Base-by-base conservation (phyloP, 768 basidiomycete species). In the Pisolithus tinctorius region DNA sequence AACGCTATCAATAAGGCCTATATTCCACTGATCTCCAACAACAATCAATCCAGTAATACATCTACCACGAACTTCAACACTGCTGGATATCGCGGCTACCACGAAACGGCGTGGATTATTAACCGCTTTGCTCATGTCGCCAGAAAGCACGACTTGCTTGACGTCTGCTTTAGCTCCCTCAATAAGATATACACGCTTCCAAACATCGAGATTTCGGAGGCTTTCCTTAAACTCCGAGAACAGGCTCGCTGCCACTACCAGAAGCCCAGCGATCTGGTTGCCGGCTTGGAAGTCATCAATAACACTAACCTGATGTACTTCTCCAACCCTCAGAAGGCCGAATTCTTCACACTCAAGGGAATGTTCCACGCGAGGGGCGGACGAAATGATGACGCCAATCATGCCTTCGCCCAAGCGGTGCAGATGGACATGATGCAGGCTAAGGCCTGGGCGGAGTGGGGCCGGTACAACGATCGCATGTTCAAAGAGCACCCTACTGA, bases 21-120 rank as follows among this genome's bases (percentile, higher is more conserved):
- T 57, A 84, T 97, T 43, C 96, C 96, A 9, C 80, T 99, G 43
- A 93, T 97, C 50, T 72, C 72, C 6, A 75, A 71, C 6, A 74
- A 73, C 34, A 78, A 75, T 53, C 81, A 81, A 58, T 70, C 70
- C 25, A 72, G 74, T 39, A 76, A 73, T 41, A 70, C 77, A 11
- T 64, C 79, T 16, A 70, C 79, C 23, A 77, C 72, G 36, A 86
- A 78, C 52, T 72, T 84, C 39, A 89, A 83, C 51, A 93, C 91
- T 1, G 88, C 83, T 62, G 95, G 93, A 6, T 98, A 92, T 65
- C 82, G 96, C 47, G 96, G 96, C 7, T 97, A 91, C 67, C 96
- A 99, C 63, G 96, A 99, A 73, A 98, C 93, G 0, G 96, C 96
- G 6, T 99, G 96, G 96, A 98, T 96, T 63, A 97, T 98, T 74